These are phyloP conservation scores for Dissophora ornata DNA, from an alignment of 192 early-diverging fungal species.

Conservation along the genomic window DNA sequence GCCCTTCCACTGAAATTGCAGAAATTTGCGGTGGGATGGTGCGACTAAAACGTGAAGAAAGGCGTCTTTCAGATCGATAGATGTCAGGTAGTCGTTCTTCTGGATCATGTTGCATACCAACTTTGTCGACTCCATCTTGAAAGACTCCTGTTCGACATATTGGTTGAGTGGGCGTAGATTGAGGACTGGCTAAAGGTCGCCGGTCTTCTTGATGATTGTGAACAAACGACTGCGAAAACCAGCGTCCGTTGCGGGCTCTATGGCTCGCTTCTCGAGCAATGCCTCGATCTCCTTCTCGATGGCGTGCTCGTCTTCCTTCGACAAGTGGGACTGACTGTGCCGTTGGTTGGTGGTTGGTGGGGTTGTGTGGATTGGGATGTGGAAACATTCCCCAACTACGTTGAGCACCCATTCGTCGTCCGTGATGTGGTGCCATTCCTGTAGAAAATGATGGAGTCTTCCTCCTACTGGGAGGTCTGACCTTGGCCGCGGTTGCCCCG, in stretches of 20 bases:
- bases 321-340: no score
- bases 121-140: constrained; percentile 41
- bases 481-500: no score
- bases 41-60: constrained; percentile 53
- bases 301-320: not conserved
- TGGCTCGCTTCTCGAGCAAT: constrained; percentile 4
- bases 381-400: not conserved
- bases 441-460: not conserved
- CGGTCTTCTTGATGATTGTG: constrained; percentile 45
- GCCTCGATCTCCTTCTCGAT: constrained; percentile 5
- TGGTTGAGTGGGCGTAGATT: constrained; percentile 37
- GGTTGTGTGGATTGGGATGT: not conserved
- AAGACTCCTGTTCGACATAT: constrained; percentile 4
- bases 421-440: not conserved
- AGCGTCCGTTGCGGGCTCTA: not conserved
- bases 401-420: not conserved
- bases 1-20: constrained; percentile 37
- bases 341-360: not conserved
- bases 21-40: constrained; percentile 21
- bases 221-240: constrained; percentile 21
- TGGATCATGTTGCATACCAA: constrained; percentile 17
- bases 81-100: constrained; percentile 33
- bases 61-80: constrained; percentile 51
- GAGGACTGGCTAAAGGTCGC: constrained; percentile 32
- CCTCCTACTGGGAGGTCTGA: not conserved